These are phyloP conservation scores for Rhytidiadelphus loreus DNA, from an alignment of 225 moss, liverwort and hornwort genomes.

Conservation along the genomic window DNA sequence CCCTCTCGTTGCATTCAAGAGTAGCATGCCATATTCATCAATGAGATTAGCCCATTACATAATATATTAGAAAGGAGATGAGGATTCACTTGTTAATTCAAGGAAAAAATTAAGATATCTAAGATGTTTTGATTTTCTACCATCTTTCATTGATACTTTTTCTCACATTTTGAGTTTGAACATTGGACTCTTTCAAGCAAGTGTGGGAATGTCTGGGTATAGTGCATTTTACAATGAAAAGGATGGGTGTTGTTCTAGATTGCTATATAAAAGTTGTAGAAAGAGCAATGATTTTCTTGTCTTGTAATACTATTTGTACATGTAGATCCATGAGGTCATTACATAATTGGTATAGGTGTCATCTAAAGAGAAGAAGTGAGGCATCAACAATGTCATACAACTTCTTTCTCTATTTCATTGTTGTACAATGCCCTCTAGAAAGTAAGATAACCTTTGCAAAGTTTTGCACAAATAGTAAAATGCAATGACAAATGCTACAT, in stretches of 20 bases:
- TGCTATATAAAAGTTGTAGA: background rate
- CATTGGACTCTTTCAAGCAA: background rate
- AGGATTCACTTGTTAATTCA: background rate
- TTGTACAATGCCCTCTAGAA: no score
- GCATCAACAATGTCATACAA: background rate
- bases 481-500: no score
- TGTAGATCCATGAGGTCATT: background rate
- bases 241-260: background rate
- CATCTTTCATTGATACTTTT: background rate
- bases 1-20: rapidly evolving
- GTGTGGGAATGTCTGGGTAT: rapidly evolving
- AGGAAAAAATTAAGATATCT: background rate
- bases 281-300: background rate
- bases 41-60: background rate
- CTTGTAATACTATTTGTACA: background rate
- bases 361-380: background rate
- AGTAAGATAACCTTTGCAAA: no score
- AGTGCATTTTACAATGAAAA: background rate
- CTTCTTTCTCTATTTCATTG: background rate
- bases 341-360: background rate
- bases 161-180: background rate
- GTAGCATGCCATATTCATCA: background rate
- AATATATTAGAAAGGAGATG: background rate
- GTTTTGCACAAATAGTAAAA: no score
- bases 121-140: background rate